phyloP scores from a whole-genome alignment of 768 basidiomycete species.

The Polyporus arcularius region DNA sequence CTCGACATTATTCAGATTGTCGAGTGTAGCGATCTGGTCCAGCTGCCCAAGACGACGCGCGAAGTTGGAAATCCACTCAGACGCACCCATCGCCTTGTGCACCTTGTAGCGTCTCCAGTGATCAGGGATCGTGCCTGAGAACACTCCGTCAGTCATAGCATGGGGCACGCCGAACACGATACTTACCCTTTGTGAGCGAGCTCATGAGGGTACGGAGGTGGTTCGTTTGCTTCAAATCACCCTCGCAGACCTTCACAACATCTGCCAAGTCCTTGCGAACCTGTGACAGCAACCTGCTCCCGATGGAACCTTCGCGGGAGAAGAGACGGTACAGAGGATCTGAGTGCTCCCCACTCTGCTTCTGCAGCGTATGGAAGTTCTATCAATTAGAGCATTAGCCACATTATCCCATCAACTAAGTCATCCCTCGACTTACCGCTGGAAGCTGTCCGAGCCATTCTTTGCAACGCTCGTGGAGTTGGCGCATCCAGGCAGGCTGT shows the following conservation, averaged over 20 bases:
- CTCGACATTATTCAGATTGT: conserved; percentile 67
- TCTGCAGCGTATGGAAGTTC: conserved; percentile 65
- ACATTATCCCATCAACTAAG: no score
- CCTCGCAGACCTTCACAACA: conserved; percentile 82
- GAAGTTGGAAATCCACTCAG: conserved; percentile 85
- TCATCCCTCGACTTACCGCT: conserved; percentile 46
- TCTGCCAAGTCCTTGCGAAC: conserved; percentile 82
- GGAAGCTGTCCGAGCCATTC: conserved; percentile 85
- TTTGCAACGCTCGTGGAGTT: conserved; percentile 74
- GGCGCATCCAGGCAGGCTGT: conserved; percentile 95
- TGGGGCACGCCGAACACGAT: conserved; percentile 18
- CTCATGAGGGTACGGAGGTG: conserved; percentile 92
- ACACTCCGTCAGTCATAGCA: background rate
- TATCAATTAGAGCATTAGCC: conserved; percentile 27
- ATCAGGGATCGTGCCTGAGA: conserved; percentile 77
- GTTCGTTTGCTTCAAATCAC: conserved; percentile 92
- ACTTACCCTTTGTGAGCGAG: conserved; percentile 79
- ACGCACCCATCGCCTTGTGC: conserved; percentile 75
- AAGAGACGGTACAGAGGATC: conserved; percentile 91
- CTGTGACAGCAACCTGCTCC: conserved; percentile 71
- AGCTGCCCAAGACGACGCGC: conserved; percentile 82
- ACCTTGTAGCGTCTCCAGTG: conserved; percentile 94
- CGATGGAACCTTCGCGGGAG: conserved; percentile 82
- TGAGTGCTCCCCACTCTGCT: conserved; percentile 66
- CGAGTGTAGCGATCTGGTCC: conserved; percentile 63